Evolutionary conservation across 2,329 filamentous ascomycete genomes (phyloP).

Genomic region (Cladosporium colombiae): DNA sequence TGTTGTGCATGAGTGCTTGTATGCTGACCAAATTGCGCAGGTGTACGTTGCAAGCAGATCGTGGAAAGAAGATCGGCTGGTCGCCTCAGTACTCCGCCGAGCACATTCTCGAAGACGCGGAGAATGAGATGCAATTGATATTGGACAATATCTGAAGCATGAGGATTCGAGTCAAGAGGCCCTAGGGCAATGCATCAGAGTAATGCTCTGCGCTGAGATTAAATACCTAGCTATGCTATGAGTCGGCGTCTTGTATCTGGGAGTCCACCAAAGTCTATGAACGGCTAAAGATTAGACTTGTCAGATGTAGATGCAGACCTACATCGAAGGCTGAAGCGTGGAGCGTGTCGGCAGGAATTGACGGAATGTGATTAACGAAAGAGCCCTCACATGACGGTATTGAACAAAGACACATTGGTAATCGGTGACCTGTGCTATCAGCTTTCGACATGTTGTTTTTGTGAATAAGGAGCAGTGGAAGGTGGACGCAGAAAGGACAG

Average conservation of each 20-base stretch:
- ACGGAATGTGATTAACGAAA: background rate
- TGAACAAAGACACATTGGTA: too few species aligned
- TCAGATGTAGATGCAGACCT: too few species aligned
- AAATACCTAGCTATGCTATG: accelerated
- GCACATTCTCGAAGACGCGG: constrained; percentile 50
- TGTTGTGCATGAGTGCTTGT: background rate
- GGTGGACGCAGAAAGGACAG: too few species aligned
- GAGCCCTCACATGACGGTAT: background rate
- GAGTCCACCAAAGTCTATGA: too few species aligned
- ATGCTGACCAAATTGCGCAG: constrained; percentile 31
- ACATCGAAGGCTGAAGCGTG: background rate
- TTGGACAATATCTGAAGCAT: constrained; percentile 27
- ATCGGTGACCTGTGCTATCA: background rate
- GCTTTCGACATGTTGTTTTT: background rate
- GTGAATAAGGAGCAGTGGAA: too few species aligned
- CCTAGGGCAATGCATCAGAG: background rate
- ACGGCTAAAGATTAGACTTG: too few species aligned
- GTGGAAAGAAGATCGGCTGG: constrained; percentile 50
- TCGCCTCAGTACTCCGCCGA: constrained; percentile 44
- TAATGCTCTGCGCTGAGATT: background rate
- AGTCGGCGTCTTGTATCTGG: background rate
- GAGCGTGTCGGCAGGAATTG: background rate
- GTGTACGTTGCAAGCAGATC: constrained; percentile 47
- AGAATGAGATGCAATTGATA: constrained; percentile 51
- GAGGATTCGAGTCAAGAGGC: background rate